Evolutionary conservation across 2,329 filamentous ascomycete genomes (phyloP).

Genomic region (Colletotrichum tamarilloi): DNA sequence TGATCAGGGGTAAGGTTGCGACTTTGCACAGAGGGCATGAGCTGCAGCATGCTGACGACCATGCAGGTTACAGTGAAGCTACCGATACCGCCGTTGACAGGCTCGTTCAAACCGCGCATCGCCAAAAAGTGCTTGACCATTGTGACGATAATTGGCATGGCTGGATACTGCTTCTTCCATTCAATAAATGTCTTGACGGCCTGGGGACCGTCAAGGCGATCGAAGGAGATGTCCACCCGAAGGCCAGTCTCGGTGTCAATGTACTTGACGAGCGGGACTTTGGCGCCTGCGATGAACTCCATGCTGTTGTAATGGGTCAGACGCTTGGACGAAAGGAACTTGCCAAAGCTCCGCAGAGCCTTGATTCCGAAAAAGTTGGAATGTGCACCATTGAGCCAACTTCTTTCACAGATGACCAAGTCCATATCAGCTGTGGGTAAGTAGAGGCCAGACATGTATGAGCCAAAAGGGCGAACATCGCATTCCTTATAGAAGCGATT

Average conservation of each 20-base stretch:
- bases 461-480: slow-evolving; percentile 84
- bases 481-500: slow-evolving; percentile 67
- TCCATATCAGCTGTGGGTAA: slow-evolving; percentile 89
- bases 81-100: slow-evolving; percentile 89
- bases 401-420: slow-evolving; percentile 77
- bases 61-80: slow-evolving; percentile 96
- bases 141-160: slow-evolving; percentile 87
- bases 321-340: slow-evolving; percentile 64
- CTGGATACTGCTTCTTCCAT: slow-evolving; percentile 85
- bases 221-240: slow-evolving; percentile 93
- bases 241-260: slow-evolving; percentile 81
- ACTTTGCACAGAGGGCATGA: slow-evolving; percentile 77
- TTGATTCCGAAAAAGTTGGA: slow-evolving; percentile 62
- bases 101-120: slow-evolving; percentile 92
- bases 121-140: slow-evolving; percentile 92
- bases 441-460: slow-evolving; percentile 85
- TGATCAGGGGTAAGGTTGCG: slow-evolving; percentile 67
- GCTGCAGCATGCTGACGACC: slow-evolving; percentile 87
- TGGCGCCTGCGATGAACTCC: slow-evolving; percentile 78
- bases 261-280: slow-evolving; percentile 93
- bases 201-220: slow-evolving; percentile 84
- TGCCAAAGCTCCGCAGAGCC: slow-evolving; percentile 71
- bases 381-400: slow-evolving; percentile 50
- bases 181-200: slow-evolving; percentile 83
- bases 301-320: slow-evolving; percentile 70